Evolutionary conservation across 306 rosid species (phyloP), one percentile per base, ranked within the genome.

Genomic region (Pyrus betulifolia): DNA sequence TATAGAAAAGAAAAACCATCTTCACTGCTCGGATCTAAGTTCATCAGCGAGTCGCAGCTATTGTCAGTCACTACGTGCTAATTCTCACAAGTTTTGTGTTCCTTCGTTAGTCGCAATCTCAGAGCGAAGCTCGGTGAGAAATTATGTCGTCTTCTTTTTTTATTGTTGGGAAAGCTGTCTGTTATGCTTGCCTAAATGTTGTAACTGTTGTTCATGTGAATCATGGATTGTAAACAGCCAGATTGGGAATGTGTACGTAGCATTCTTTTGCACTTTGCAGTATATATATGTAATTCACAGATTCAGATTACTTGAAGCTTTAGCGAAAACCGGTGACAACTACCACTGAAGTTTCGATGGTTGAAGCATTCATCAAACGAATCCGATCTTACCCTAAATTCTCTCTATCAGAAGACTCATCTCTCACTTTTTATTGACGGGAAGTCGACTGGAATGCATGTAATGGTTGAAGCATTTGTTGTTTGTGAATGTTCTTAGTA

Each of bases 51-150:
- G 80, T 51, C 38, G 42, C 76, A 45, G 83, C 52, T 75, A 81
- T 44, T 65, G 58, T 74, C 69, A 74, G 67, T 82, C 78, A 72
- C 74, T 83, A 40, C 78, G 62, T 76, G 76, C 58, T 65, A 59
- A 40, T 76, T 75, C 81, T 73, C 78, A 69, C 63, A 46, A 81
- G 81, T 64, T 84, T 79, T 72, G 82, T 65, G 79, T 83, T 72
- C 81, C 84, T 63, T 74, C 85, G n/a, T 19, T 31, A 85, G 85
- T 77, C 72, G 81, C 81, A 82, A 80, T 79, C 76, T 69, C 81
- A 66, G 86, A 80, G 87, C 85, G 55, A 89, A 91, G 87, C 87
- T 85, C 85, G 74, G 80, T 80, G 75, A 80, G 74, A 80, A 80
- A 76, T 80, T 75, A 55, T 70, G 77, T 71, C 6, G 38, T 69